Base-by-base conservation (phyloP, 345 rosid species). In the Gossypium turneri region DNA sequence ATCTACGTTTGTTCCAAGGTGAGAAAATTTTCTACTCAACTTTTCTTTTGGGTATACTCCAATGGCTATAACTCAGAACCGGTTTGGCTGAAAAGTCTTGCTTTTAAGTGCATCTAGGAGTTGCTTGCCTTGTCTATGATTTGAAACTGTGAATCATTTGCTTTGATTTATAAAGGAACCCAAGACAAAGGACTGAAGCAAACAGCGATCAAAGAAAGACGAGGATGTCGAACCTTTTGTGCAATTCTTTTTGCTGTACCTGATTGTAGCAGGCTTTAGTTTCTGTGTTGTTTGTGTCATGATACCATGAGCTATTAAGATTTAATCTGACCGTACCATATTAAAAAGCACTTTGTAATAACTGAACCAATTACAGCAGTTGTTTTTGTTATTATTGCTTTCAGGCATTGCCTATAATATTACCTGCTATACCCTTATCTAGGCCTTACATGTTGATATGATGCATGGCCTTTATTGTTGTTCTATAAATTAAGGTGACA, bases 1-100 rank as follows among this genome's bases (percentile, higher is more conserved):
- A 88, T 94, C 41, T 90, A 90, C 34, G 76, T 87, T 76, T 88
- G 92, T 79, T 79, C 79, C 72, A 90, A 90, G 94, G 94, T 90
- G 47, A 61, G 58, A 74, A 51, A 29, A 29, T 7, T n/a, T 50
- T 25, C 9, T 45, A 7, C 50, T 57, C 12, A 73, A 59, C 7
- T 3, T 55, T 12, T 13, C 34, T 53, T 55, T 56, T 3, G 12
- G 2, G 41, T 56, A 5, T 53, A 4, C 43, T 47, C 58, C 13
- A 5, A 16, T 27, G 55, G 67, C 68, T 61, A 27, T 45, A 60
- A 8, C 11, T 13, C 11, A 15, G 9, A 60, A 59, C 17, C n/a
- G 19, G 9, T 52, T 48, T 34, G 62, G 34, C 13, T 19, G 27
- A 70, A 3, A 57, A 66, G 66, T 22, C 75, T 0, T 72, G 53